phyloP scores from a whole-genome alignment of 257 asterid genomes.

The Solanum ossicruentum region DNA sequence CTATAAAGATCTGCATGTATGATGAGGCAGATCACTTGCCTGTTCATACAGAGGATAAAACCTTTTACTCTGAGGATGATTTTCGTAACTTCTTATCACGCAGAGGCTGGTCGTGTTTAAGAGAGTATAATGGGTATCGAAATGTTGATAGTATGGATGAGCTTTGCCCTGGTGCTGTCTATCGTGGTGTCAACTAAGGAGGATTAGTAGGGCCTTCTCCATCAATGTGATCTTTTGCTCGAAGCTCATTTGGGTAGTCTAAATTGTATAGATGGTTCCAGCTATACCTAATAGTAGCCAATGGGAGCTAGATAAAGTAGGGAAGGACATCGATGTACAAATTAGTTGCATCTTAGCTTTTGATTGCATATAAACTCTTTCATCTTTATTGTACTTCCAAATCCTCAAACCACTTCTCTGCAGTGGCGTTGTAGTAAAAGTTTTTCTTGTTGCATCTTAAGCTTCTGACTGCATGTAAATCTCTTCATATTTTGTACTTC shows the following conservation, averaged over 20 bases:
- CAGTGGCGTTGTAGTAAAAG: background rate
- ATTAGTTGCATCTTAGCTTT: background rate
- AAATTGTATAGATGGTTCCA: background rate
- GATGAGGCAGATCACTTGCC: slow-evolving; percentile 52
- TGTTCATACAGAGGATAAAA: slow-evolving; percentile 53
- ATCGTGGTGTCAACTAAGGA: slow-evolving; percentile 36
- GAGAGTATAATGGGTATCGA: slow-evolving; percentile 55
- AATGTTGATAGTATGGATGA: slow-evolving; percentile 51
- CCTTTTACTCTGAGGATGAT: slow-evolving; percentile 59
- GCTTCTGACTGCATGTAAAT: background rate
- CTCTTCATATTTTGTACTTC: background rate
- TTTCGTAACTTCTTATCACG: slow-evolving; percentile 48
- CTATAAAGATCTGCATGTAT: slow-evolving; percentile 44
- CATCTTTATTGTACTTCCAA: background rate
- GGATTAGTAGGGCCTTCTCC: background rate
- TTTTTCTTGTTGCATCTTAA: background rate
- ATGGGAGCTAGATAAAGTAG: background rate
- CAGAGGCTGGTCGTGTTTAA: slow-evolving; percentile 61
- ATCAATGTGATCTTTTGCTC: background rate
- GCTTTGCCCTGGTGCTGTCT: slow-evolving; percentile 58
- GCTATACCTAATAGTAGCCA: background rate
- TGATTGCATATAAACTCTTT: background rate
- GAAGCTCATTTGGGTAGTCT: background rate
- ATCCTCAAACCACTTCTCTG: background rate
- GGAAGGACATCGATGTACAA: background rate